Conservation (phyloP, 106 monocot genomes). For the Narthecium ossifragum region DNA sequence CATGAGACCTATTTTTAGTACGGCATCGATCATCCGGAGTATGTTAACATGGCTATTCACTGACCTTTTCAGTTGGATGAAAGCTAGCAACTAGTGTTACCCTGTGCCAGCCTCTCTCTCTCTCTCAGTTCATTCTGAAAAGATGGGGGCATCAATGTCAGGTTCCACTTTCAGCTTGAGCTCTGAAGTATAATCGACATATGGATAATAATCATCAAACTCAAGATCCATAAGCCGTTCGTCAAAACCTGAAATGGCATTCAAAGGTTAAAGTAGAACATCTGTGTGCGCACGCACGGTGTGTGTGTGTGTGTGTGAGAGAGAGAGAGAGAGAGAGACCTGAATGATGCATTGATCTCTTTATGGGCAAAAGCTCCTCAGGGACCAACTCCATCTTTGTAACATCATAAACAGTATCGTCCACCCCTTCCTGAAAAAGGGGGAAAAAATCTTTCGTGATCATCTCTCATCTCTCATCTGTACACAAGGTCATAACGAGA, state of each 20-base stretch:
- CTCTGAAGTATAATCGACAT: not conserved
- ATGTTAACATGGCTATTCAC: too few relatives aligned
- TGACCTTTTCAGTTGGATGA: too few relatives aligned
- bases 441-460: not conserved
- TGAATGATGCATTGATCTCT: not conserved
- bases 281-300: too few relatives aligned
- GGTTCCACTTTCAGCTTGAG: conserved; percentile 3
- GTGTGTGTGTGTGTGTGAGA: not conserved
- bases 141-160: too few relatives aligned
- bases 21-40: too few relatives aligned
- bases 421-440: not conserved
- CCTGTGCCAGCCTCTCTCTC: too few relatives aligned
- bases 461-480: not conserved
- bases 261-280: not conserved
- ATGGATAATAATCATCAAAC: not conserved
- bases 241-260: not conserved
- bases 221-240: not conserved
- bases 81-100: too few relatives aligned
- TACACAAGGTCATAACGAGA: not conserved
- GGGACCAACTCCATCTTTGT: conserved; percentile 11
- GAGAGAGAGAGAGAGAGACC: not conserved
- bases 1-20: too few relatives aligned
- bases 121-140: too few relatives aligned
- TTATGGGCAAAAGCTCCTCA: conserved; percentile 6
- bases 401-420: not conserved